These are phyloP conservation scores for Huntiella abstrusa DNA, from an alignment of 2,329 filamentous ascomycete genomes.

Conservation along the genomic window DNA sequence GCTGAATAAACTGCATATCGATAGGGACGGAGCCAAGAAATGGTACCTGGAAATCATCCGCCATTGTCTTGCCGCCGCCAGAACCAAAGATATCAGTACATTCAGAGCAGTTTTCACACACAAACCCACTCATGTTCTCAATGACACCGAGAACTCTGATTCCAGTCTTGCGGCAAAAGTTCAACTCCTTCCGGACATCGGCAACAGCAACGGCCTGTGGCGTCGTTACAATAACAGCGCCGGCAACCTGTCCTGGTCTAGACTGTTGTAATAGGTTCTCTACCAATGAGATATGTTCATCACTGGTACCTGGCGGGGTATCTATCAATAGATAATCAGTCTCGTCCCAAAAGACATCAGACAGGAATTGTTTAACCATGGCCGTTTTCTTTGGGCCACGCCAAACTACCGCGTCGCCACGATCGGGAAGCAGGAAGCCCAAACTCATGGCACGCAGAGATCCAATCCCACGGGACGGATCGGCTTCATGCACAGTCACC, in stretches of 20 bases:
- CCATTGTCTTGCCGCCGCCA: conserved; percentile 80
- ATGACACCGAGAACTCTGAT: conserved; percentile 72
- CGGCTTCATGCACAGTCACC: conserved; percentile 56
- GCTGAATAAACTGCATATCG: conserved; percentile 73
- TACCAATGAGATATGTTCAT: conserved; percentile 90
- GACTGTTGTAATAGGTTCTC: conserved; percentile 57
- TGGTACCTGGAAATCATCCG: conserved; percentile 60
- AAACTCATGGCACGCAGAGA: conserved; percentile 74
- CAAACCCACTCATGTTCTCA: conserved; percentile 90
- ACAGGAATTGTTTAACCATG: conserved; percentile 92
- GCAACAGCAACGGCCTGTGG: conserved; percentile 86
- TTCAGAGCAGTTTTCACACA: conserved; percentile 63
- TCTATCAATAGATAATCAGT: conserved; percentile 90
- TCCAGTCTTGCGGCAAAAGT: conserved; percentile 74
- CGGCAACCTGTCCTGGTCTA: conserved; percentile 51
- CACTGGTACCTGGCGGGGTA: conserved; percentile 86
- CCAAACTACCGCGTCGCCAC: conserved; percentile 91
- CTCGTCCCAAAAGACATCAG: conserved; percentile 72
- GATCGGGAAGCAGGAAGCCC: conserved; percentile 66
- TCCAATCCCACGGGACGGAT: conserved; percentile 33
- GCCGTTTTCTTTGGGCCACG: conserved; percentile 96
- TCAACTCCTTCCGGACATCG: conserved; percentile 86
- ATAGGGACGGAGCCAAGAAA: conserved; percentile 82
- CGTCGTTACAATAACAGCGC: conserved; percentile 88
- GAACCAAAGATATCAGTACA: conserved; percentile 88